Evolutionary conservation across 1,284 basidiomycete genomes (phyloP).

Genomic region (Rugosomyces carneus): DNA sequence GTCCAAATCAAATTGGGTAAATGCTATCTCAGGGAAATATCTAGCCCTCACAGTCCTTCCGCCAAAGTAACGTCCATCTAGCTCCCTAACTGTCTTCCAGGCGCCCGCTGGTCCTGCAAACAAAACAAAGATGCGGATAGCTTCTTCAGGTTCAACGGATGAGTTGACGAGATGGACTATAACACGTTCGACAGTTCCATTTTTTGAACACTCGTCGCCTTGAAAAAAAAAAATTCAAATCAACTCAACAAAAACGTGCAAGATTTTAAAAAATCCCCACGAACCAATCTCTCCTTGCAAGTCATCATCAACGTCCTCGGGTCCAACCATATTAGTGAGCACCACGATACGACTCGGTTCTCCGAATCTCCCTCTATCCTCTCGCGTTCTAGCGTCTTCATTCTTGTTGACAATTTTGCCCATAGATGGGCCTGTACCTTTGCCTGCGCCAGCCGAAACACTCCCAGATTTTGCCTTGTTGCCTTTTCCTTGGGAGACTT

Average conservation of each 20-base stretch:
- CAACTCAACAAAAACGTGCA: slow-evolving; percentile 14
- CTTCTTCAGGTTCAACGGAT: slow-evolving; percentile 53
- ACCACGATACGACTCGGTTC: slow-evolving; percentile 86
- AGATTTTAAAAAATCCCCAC: slow-evolving; percentile 18
- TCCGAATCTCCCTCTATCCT: slow-evolving; percentile 76
- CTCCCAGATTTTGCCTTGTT: slow-evolving; percentile 27
- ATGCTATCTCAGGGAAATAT: slow-evolving; percentile 73
- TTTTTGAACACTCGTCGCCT: slow-evolving; percentile 88
- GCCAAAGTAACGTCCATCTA: slow-evolving; percentile 89
- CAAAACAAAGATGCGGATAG: slow-evolving; percentile 78
- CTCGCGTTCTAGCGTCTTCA: slow-evolving; percentile 66
- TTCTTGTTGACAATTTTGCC: slow-evolving; percentile 86
- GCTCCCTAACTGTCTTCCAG: slow-evolving; percentile 88
- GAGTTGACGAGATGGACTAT: slow-evolving; percentile 75
- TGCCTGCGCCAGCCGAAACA: slow-evolving; percentile 24
- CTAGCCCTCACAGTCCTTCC: slow-evolving; percentile 77
- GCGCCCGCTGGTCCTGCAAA: slow-evolving; percentile 89
- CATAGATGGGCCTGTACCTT: slow-evolving; percentile 53
- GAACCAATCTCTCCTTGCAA: slow-evolving; percentile 80
- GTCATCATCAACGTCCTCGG: slow-evolving; percentile 79
- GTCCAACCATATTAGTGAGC: slow-evolving; percentile 81
- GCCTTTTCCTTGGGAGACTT: slow-evolving; percentile 38
- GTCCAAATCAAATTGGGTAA: slow-evolving; percentile 47
- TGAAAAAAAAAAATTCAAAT: slow-evolving; percentile 1
- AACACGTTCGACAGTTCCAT: slow-evolving; percentile 86